Percentiles rank a stretch among this genome's conserved stretches.
Evolutionary conservation across 495 filamentous ascomycete species (phyloP).

Genomic region (Talaromyces thailandensis): DNA sequence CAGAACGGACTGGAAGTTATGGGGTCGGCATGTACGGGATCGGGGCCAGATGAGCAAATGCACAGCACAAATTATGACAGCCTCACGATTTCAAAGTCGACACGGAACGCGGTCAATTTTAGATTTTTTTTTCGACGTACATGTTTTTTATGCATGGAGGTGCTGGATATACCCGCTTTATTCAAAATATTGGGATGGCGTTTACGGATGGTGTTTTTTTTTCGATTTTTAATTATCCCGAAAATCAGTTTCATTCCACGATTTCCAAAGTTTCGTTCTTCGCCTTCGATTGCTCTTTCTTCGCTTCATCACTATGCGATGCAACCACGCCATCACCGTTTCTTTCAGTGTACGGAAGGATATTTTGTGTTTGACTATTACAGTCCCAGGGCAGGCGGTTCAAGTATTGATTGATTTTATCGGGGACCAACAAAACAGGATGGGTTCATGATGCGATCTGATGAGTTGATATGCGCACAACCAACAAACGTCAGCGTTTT

Average conservation of each 20-base stretch:
- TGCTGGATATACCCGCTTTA: slow-evolving; percentile 48
- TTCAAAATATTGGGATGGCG: slow-evolving; percentile 32
- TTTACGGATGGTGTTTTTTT: slow-evolving; percentile 19
- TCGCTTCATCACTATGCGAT: background rate
- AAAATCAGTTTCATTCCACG: background rate
- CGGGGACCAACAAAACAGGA: background rate
- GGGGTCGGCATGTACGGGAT: slow-evolving; percentile 41
- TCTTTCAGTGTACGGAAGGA: background rate
- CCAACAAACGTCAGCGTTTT: background rate
- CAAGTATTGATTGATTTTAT: background rate
- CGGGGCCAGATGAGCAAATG: slow-evolving; percentile 29
- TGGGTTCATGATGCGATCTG: background rate
- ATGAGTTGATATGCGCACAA: background rate
- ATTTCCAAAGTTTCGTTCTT: background rate
- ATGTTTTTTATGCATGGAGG: slow-evolving; percentile 44
- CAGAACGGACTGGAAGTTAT: slow-evolving; percentile 37
- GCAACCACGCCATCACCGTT: background rate
- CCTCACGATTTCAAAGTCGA: background rate
- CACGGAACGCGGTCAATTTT: slow-evolving; percentile 9
- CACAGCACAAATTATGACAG: slow-evolving; percentile 1
- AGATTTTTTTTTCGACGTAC: slow-evolving; percentile 7
- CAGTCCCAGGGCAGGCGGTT: background rate
- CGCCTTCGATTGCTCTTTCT: background rate
- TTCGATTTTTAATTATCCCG: slow-evolving; percentile 6
- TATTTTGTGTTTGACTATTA: background rate